These are phyloP conservation scores for Datura wrightii DNA, from an alignment of 257 asterid species.

Conservation along the genomic window DNA sequence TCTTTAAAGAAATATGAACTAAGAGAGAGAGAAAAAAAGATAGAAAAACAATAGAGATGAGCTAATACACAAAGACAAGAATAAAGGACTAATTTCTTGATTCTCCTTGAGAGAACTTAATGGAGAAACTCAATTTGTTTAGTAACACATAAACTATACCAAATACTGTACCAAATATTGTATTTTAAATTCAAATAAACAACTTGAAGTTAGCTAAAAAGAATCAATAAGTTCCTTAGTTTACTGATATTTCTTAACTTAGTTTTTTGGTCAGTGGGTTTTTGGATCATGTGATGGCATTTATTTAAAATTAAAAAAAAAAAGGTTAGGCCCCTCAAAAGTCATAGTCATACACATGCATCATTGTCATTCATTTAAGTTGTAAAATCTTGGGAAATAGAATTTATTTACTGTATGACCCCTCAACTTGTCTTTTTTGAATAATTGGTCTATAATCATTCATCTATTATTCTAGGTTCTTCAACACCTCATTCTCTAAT, in stretches of 20 bases:
- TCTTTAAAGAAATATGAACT: constrained; percentile 12
- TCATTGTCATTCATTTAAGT: constrained; percentile 37
- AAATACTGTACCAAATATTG: constrained; percentile 36
- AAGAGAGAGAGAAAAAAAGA: constrained; percentile 2
- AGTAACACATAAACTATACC: constrained; percentile 1
- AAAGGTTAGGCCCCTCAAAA: constrained; percentile 39
- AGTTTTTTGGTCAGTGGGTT: constrained; percentile 27
- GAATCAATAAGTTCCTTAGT: constrained; percentile 47
- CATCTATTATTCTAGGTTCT: constrained; percentile 9
- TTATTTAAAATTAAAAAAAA: constrained; percentile 40
- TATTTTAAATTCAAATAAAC: constrained; percentile 29
- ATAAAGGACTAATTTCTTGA: constrained; percentile 8
- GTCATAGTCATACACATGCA: constrained; percentile 62
- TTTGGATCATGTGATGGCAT: constrained; percentile 58
- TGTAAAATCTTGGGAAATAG: constrained; percentile 40
- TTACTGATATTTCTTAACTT: constrained; percentile 30
- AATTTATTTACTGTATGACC: constrained; percentile 16
- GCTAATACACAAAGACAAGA: constrained; percentile 32
- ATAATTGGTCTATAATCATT: constrained; percentile 9
- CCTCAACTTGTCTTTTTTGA: neutral
- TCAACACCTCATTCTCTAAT: constrained; percentile 24
- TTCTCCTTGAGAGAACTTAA: constrained; percentile 16
- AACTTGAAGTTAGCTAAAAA: neutral
- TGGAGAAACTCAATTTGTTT: constrained; percentile 21
- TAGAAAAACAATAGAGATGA: neutral